Evolutionary conservation across 176 grass and related monocot species (phyloP).

Genomic region (Aegilops sharonensis): DNA sequence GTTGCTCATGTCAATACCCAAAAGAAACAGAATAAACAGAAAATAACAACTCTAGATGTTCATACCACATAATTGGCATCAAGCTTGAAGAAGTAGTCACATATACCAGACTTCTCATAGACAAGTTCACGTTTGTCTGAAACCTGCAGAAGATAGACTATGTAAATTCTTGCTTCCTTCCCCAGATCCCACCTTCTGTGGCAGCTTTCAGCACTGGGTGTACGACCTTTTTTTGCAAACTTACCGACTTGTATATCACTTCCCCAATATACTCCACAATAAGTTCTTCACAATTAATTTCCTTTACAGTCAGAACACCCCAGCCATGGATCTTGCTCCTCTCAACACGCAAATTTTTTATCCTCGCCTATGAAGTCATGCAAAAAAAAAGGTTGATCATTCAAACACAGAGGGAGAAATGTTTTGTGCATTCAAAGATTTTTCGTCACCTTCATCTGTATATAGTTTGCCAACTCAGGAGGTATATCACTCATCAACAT

Average conservation of each 20-base stretch:
- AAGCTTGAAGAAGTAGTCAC: constrained; percentile 64
- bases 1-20: background rate
- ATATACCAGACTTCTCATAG: constrained; percentile 55
- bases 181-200: too few species aligned
- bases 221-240: background rate
- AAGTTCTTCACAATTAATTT: constrained; percentile 52
- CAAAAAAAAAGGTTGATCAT: background rate
- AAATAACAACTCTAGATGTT: background rate
- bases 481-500: constrained; percentile 40
- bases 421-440: background rate
- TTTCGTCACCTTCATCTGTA: constrained; percentile 44
- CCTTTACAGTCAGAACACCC: constrained; percentile 58
- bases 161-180: background rate
- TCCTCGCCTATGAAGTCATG: constrained; percentile 48
- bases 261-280: constrained; percentile 67
- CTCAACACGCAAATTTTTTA: constrained; percentile 55
- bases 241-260: constrained; percentile 49
- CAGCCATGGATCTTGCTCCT: constrained; percentile 74
- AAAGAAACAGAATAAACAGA: constrained; percentile 5
- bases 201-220: too few species aligned
- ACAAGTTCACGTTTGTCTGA: constrained; percentile 50
- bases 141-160: constrained; percentile 37
- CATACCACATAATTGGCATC: constrained; percentile 60
- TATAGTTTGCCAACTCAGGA: constrained; percentile 42
- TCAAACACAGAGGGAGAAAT: background rate